A percentile compares a stretch with the other conserved stretches of the same genome.
phyloP scores from a whole-genome alignment of 345 rosid genomes.

The Heritiera fomes region DNA sequence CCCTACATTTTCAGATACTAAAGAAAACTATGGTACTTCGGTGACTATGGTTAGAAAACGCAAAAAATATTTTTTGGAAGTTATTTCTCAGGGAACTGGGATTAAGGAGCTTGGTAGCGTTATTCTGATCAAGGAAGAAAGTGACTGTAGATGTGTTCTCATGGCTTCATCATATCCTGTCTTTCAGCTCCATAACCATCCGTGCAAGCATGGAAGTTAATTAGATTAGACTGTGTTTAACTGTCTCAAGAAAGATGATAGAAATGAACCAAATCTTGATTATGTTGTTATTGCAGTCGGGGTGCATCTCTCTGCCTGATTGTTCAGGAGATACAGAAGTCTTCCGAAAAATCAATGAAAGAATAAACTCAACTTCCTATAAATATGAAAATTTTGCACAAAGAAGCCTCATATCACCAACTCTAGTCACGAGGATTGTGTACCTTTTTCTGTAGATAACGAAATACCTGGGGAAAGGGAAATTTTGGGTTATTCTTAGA shows the following conservation, averaged over 20 bases:
- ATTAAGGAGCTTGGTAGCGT: no score
- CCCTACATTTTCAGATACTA: no score
- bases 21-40: no score
- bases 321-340: not conserved
- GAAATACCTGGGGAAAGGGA: slow-evolving; percentile 55
- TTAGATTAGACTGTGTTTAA: not conserved
- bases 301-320: not conserved
- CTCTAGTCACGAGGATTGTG: slow-evolving; percentile 26
- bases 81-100: no score
- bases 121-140: no score
- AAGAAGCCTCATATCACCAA: not conserved
- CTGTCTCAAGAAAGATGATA: not conserved
- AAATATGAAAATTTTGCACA: not conserved
- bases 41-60: no score
- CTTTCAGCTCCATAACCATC: not conserved
- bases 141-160: no score
- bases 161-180: no score
- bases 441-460: slow-evolving; percentile 73
- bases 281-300: no score
- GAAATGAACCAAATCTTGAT: not conserved
- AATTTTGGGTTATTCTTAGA: slow-evolving; percentile 57
- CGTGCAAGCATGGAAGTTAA: not conserved
- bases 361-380: not conserved
- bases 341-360: not conserved
- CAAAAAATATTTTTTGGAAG: no score